These are phyloP conservation scores for Phaeolepiota aurea DNA, from an alignment of 768 basidiomycete genomes.

Conservation along the genomic window DNA sequence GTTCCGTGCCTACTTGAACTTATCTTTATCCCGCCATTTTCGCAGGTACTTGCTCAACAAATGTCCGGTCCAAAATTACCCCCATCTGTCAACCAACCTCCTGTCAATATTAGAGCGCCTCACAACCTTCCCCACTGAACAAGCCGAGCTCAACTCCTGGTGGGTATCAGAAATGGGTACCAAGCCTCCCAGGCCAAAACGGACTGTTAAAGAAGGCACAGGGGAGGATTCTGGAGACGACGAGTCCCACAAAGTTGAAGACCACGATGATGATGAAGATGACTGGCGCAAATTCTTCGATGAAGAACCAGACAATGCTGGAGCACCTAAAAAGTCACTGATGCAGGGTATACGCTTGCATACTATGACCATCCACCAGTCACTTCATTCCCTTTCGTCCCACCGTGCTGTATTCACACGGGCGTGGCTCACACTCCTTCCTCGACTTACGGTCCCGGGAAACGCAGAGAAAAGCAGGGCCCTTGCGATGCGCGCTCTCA, in stretches of 20 bases:
- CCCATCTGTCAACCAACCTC: slow-evolving; percentile 22
- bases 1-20: neutral
- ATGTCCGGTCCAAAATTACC: neutral
- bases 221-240: slow-evolving; percentile 20
- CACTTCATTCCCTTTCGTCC: slow-evolving; percentile 65
- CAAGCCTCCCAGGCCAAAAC: slow-evolving; percentile 45
- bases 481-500: slow-evolving; percentile 51
- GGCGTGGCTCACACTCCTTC: slow-evolving; percentile 70
- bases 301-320: slow-evolving; percentile 32
- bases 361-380: slow-evolving; percentile 66
- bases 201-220: slow-evolving; percentile 22
- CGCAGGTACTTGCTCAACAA: too few relatives aligned
- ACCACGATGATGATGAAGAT: slow-evolving; percentile 24
- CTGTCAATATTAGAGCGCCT: slow-evolving; percentile 61
- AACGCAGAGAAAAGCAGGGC: slow-evolving; percentile 26
- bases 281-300: slow-evolving; percentile 88
- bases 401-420: slow-evolving; percentile 78
- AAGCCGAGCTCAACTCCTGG: slow-evolving; percentile 64
- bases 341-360: slow-evolving; percentile 41
- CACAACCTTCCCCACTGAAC: slow-evolving; percentile 65
- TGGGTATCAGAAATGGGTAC: slow-evolving; percentile 65
- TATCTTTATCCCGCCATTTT: slow-evolving; percentile 2
- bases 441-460: slow-evolving; percentile 36
- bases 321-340: slow-evolving; percentile 22
- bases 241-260: slow-evolving; percentile 25